These are phyloP conservation scores for Stachybotrys elegans DNA, from an alignment of 2,329 filamentous ascomycete genomes.

Conservation along the genomic window DNA sequence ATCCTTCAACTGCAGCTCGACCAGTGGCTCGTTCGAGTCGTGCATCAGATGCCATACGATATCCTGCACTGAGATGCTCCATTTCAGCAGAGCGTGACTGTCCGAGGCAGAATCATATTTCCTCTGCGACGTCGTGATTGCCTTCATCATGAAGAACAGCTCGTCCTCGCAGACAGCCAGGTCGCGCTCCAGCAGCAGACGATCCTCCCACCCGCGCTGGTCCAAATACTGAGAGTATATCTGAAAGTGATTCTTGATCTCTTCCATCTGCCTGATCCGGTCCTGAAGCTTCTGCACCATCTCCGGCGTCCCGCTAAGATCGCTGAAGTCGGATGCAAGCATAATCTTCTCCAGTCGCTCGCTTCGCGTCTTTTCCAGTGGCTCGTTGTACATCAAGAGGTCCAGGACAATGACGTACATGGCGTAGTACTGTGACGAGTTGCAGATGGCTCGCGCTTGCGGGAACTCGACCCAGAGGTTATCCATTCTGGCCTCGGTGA, in stretches of 20 bases:
- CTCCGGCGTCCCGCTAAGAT: slow-evolving; percentile 85
- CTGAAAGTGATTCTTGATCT: slow-evolving; percentile 96
- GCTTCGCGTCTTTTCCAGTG: slow-evolving; percentile 91
- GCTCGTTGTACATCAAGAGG: slow-evolving; percentile 91
- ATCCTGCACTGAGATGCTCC: slow-evolving; percentile 90
- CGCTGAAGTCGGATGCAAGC: slow-evolving; percentile 96
- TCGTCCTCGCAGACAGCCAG: slow-evolving; percentile 89
- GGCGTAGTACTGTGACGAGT: slow-evolving; percentile 95
- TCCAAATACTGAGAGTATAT: slow-evolving; percentile 85
- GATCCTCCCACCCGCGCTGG: slow-evolving; percentile 85
- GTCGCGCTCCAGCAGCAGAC: slow-evolving; percentile 83
- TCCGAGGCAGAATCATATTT: slow-evolving; percentile 70
- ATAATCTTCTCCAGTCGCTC: slow-evolving; percentile 98
- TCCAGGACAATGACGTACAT: slow-evolving; percentile 98
- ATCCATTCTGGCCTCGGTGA: slow-evolving; percentile 77
- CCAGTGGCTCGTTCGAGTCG: slow-evolving; percentile 78
- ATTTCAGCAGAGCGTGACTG: slow-evolving; percentile 76
- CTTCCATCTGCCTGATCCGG: slow-evolving; percentile 86
- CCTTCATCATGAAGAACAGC: slow-evolving; percentile 99
- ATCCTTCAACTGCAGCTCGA: slow-evolving; percentile 88
- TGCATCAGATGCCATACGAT: slow-evolving; percentile 96
- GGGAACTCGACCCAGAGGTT: slow-evolving; percentile 97
- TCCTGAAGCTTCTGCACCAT: slow-evolving; percentile 90
- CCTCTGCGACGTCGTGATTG: slow-evolving; percentile 92
- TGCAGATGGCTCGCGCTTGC: slow-evolving; percentile 88